phyloP scores from a whole-genome alignment of 1,284 basidiomycete genomes.

The Boletus sp. region DNA sequence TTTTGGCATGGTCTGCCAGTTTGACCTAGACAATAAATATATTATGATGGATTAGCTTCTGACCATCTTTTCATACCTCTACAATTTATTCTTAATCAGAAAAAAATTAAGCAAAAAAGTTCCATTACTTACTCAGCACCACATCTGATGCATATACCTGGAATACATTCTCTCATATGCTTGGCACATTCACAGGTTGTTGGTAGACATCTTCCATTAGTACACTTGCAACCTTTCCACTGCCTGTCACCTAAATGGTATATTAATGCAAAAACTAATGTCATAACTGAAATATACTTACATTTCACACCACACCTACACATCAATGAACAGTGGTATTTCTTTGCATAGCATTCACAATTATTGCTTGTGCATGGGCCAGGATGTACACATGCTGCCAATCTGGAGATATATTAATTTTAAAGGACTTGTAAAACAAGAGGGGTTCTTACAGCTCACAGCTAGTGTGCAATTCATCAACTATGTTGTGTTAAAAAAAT shows the following conservation, averaged over 20 bases:
- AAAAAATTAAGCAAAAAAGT: too few species aligned
- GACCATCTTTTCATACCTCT: conserved; percentile 28
- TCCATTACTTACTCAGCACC: conserved; percentile 31
- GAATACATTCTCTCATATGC: conserved; percentile 30
- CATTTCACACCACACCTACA: conserved; percentile 46
- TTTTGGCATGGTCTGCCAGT: conserved; percentile 24
- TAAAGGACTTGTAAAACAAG: neutral
- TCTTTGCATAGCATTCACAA: conserved; percentile 41
- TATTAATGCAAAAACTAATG: neutral
- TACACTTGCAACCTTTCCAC: conserved; percentile 31
- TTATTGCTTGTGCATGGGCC: conserved; percentile 40
- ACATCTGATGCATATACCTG: conserved; percentile 33
- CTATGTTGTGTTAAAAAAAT: conserved; percentile 13
- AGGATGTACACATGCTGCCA: conserved; percentile 43
- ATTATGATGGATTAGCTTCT: neutral
- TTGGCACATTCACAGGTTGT: conserved; percentile 22
- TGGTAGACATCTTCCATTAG: conserved; percentile 20
- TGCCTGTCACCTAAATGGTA: conserved; percentile 30
- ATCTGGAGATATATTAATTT: conserved; percentile 23
- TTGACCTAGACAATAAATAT: conserved; percentile 19
- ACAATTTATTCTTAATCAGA: neutral
- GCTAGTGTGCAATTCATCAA: neutral
- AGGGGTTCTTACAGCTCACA: conserved; percentile 20
- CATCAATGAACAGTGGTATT: conserved; percentile 41
- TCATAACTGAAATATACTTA: conserved; percentile 30